Evolutionary conservation across 2,329 filamentous ascomycete genomes (phyloP).

Genomic region (Akanthomyces dipterigenus): DNA sequence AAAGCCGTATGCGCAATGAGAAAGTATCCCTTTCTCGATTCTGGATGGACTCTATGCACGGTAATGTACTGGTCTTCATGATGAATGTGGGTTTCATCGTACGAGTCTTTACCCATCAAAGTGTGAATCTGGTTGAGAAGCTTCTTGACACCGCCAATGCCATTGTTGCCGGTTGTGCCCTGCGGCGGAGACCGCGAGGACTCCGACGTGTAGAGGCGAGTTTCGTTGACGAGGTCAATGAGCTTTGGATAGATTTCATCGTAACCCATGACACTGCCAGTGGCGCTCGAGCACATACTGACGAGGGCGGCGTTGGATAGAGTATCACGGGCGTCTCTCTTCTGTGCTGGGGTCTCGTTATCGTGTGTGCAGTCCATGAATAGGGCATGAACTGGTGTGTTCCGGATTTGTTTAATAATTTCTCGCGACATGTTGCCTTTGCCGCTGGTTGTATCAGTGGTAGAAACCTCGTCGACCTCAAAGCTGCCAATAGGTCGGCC

Average conservation of each 20-base stretch:
- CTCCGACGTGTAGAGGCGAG: conserved; percentile 69
- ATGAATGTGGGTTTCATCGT: conserved; percentile 92
- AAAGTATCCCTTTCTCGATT: conserved; percentile 89
- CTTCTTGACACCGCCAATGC: conserved; percentile 87
- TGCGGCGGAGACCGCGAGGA: conserved; percentile 57
- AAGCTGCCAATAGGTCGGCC: conserved; percentile 95
- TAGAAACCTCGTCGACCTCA: conserved; percentile 79
- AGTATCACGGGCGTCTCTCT: conserved; percentile 88
- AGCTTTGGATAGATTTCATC: conserved; percentile 93
- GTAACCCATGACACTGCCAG: conserved; percentile 95
- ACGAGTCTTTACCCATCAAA: conserved; percentile 90
- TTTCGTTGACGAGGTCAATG: conserved; percentile 90
- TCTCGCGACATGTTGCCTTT: conserved; percentile 43
- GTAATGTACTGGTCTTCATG: conserved; percentile 96
- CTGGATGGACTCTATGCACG: conserved; percentile 88
- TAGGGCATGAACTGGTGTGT: conserved; percentile 82
- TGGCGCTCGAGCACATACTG: conserved; percentile 90
- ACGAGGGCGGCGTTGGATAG: conserved; percentile 90
- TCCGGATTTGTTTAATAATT: conserved; percentile 72
- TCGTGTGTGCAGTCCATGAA: conserved; percentile 99
- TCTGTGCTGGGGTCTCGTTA: conserved; percentile 93
- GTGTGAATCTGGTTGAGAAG: conserved; percentile 91
- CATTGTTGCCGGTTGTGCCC: conserved; percentile 61
- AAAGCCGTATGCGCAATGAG: conserved; percentile 94
- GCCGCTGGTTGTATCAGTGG: conserved; percentile 36